Conservation (phyloP, 164 flowering plant species). For the Macadamia integrifolia region DNA sequence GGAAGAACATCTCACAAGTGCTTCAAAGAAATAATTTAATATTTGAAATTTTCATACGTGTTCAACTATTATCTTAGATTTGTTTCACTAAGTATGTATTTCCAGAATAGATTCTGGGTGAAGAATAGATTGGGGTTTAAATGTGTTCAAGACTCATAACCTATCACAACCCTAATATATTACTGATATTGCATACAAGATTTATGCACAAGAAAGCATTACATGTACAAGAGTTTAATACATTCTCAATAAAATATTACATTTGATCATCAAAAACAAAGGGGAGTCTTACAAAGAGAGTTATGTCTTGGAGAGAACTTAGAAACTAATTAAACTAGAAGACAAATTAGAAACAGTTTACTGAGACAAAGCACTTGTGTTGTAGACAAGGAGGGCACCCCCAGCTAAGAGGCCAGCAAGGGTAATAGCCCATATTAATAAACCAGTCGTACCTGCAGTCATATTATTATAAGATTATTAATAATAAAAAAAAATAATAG, state of each 20-base stretch:
- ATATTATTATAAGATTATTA: neutral
- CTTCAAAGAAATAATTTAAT: too few relatives aligned
- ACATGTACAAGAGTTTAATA: neutral
- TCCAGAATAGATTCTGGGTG: too few relatives aligned
- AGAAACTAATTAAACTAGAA: neutral
- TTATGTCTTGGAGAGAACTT: neutral
- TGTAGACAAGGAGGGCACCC: slow-evolving; percentile 96
- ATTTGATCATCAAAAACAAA: neutral
- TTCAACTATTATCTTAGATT: too few relatives aligned
- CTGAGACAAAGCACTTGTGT: slow-evolving; percentile 91
- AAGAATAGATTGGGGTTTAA: too few relatives aligned
- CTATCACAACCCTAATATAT: too few relatives aligned
- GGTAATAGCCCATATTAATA: slow-evolving; percentile 86
- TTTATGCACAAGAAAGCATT: too few relatives aligned
- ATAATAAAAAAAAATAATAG: neutral
- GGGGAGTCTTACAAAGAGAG: neutral
- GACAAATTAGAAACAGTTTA: slow-evolving; percentile 21
- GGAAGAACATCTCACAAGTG: too few relatives aligned
- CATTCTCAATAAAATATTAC: neutral
- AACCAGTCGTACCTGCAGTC: slow-evolving; percentile 69
- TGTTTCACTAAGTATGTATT: too few relatives aligned
- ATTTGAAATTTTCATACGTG: too few relatives aligned
- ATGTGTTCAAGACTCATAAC: too few relatives aligned
- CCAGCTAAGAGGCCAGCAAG: slow-evolving; percentile 73
- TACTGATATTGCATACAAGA: too few relatives aligned